phyloP scores from a whole-genome alignment of 768 basidiomycete genomes.

The Agaricus subrufescens region DNA sequence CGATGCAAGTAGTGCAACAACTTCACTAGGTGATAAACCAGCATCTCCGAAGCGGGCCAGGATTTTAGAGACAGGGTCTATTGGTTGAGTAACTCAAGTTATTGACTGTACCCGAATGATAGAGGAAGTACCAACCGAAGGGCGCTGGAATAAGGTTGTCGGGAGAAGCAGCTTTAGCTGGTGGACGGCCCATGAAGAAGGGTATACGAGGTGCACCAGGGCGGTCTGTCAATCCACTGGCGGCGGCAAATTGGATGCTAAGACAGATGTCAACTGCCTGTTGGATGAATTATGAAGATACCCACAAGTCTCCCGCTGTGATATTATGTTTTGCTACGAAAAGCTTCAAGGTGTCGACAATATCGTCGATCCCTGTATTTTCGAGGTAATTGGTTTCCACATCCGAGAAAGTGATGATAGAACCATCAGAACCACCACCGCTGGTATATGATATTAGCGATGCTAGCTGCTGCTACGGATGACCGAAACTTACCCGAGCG shows the following conservation, averaged over 20 bases:
- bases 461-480: neutral
- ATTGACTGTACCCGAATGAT: neutral
- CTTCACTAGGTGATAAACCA: conserved; percentile 17
- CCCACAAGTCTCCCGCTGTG: conserved; percentile 43
- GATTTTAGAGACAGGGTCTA: conserved; percentile 16
- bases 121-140: neutral
- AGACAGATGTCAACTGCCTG: no score
- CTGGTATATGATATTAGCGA: conserved; percentile 14
- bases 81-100: neutral
- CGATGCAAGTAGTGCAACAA: conserved; percentile 10
- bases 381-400: conserved; percentile 38
- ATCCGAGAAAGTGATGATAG: conserved; percentile 39
- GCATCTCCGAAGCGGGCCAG: conserved; percentile 19
- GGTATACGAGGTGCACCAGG: conserved; percentile 38
- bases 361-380: conserved; percentile 39
- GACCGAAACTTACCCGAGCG: conserved; percentile 21
- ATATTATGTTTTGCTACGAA: conserved; percentile 31
- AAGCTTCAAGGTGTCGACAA: conserved; percentile 29
- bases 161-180: conserved; percentile 26
- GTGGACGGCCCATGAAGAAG: conserved; percentile 34
- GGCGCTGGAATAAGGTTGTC: conserved; percentile 22
- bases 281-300: neutral
- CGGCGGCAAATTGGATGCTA: conserved; percentile 43
- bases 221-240: conserved; percentile 37
- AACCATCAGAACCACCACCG: conserved; percentile 45